Percentiles rank a stretch among this genome's conserved stretches.
phyloP scores from a whole-genome alignment of 352 stramenopile genomes.

The Phytophthora capsici region DNA sequence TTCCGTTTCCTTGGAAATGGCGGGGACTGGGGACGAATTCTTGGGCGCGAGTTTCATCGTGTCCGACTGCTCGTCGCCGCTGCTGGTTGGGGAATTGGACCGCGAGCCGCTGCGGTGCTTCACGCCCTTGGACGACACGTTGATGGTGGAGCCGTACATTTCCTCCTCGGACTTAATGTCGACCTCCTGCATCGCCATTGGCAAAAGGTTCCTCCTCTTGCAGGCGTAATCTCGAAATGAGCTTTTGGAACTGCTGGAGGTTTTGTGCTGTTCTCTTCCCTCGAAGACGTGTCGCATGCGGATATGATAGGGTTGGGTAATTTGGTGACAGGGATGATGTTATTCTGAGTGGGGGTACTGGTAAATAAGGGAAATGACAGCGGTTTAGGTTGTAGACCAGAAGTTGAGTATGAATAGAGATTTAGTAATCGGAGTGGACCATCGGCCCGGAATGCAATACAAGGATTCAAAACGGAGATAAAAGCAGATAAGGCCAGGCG shows the following conservation, averaged over 20 bases:
- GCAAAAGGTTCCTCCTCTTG: conserved; percentile 2
- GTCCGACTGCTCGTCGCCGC: conserved; percentile 44
- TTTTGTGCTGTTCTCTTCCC: conserved; percentile 4
- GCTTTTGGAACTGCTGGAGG: not conserved
- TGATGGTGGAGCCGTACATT: conserved; percentile 34
- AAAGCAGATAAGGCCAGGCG: conserved; percentile 9
- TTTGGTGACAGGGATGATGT: not conserved
- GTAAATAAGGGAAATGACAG: conserved; percentile 2
- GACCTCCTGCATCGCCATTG: conserved; percentile 21
- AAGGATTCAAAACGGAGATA: conserved; percentile 16
- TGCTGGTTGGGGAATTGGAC: conserved; percentile 42
- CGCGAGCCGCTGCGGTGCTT: conserved; percentile 43
- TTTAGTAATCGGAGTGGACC: conserved; percentile 6
- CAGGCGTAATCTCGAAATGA: conserved; percentile 40
- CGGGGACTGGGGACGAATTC: conserved; percentile 17
- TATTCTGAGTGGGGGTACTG: not conserved
- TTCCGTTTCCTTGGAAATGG: conserved; percentile 32
- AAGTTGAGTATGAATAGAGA: not conserved
- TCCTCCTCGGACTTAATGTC: conserved; percentile 19
- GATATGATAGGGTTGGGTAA: conserved; percentile 2
- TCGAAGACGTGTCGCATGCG: conserved; percentile 25
- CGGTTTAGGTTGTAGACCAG: not conserved
- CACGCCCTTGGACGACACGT: conserved; percentile 30
- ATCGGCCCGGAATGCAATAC: not conserved
- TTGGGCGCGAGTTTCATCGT: conserved; percentile 35